Conservation (phyloP, 129 eudicot genomes). For the Artemisia tridentata region DNA sequence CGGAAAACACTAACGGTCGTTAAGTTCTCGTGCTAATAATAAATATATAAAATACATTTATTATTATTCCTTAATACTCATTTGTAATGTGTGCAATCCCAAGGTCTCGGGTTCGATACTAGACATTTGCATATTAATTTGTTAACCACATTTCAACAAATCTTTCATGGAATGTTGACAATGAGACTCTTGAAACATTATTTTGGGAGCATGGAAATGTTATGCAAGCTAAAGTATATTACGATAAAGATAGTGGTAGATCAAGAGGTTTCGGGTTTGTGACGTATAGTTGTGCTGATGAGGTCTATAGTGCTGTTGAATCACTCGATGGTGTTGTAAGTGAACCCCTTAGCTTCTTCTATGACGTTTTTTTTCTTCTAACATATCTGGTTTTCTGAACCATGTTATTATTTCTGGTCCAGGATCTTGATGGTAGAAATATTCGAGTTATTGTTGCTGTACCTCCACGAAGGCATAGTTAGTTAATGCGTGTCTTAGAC, state of each 20-base stretch:
- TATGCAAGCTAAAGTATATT: conserved; percentile 70
- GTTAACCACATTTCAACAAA: too few relatives aligned
- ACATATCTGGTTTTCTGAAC: background rate
- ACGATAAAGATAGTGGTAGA: conserved; percentile 81
- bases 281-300: conserved; percentile 60
- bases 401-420: conserved; percentile 6
- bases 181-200: conserved; percentile 60
- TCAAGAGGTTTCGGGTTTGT: conserved; percentile 96
- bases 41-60: too few relatives aligned
- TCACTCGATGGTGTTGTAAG: conserved; percentile 76
- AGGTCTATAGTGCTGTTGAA: conserved; percentile 74
- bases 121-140: too few relatives aligned
- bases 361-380: background rate
- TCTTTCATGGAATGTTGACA: conserved; percentile 83
- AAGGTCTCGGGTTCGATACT: too few relatives aligned
- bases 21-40: too few relatives aligned
- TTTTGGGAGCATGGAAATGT: conserved; percentile 82
- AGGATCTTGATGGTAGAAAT: conserved; percentile 81
- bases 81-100: too few relatives aligned
- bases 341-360: conserved; percentile 12
- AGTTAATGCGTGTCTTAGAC: conserved; percentile 37
- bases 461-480: conserved; percentile 48
- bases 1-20: too few relatives aligned
- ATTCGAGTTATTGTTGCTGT: conserved; percentile 88
- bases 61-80: too few relatives aligned